These are phyloP conservation scores for Cicer yamashitae DNA, from an alignment of 306 rosid genomes.

Conservation along the genomic window DNA sequence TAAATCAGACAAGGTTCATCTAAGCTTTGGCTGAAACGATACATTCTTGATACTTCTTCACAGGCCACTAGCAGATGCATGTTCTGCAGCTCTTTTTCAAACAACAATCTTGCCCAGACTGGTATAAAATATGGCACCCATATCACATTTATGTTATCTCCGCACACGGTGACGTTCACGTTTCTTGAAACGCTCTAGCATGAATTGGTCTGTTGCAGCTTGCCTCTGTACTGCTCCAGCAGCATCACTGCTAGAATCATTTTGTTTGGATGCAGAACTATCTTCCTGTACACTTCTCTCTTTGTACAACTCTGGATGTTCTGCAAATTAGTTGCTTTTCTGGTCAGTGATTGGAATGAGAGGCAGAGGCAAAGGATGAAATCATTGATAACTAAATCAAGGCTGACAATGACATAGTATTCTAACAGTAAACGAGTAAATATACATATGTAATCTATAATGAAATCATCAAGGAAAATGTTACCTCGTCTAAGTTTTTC, in stretches of 20 bases:
- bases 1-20: slow-evolving; percentile 6
- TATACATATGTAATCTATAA: not conserved
- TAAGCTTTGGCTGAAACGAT: slow-evolving; percentile 9
- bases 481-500: slow-evolving; percentile 94
- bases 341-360: slow-evolving; percentile 31
- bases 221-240: slow-evolving; percentile 84
- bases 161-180: slow-evolving; percentile 94
- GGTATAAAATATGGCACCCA: slow-evolving; percentile 14
- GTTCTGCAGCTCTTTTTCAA: slow-evolving; percentile 27
- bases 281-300: slow-evolving; percentile 71
- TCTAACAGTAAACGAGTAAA: slow-evolving; percentile 20
- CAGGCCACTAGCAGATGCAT: slow-evolving; percentile 16
- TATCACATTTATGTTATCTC: slow-evolving; percentile 52
- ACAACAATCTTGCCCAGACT: slow-evolving; percentile 4
- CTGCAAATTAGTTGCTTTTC: slow-evolving; percentile 55
- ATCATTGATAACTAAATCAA: slow-evolving; percentile 28
- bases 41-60: not conserved
- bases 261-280: slow-evolving; percentile 63
- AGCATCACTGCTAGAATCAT: slow-evolving; percentile 60
- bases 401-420: slow-evolving; percentile 24
- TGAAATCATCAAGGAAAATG: slow-evolving; percentile 26
- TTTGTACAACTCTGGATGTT: slow-evolving; percentile 96
- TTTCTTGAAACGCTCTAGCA: slow-evolving; percentile 95
- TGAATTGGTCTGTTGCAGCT: slow-evolving; percentile 94
- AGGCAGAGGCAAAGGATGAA: slow-evolving; percentile 23